These are phyloP conservation scores for Persicaria maculosa DNA, from an alignment of 148 eudicot species.

Conservation along the genomic window DNA sequence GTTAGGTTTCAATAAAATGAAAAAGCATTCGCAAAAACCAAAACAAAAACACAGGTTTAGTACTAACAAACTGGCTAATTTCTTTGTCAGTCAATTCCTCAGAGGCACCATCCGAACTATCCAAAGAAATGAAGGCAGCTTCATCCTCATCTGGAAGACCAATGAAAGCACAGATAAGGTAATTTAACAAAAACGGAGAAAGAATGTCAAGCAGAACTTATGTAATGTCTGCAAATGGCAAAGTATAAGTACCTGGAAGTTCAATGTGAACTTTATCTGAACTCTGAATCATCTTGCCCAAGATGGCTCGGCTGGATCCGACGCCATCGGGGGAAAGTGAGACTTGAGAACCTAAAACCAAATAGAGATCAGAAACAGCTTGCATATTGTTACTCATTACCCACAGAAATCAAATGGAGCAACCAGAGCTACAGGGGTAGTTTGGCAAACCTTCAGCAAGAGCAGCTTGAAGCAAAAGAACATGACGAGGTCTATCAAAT, in stretches of 20 bases:
- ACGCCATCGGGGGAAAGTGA: constrained; percentile 22
- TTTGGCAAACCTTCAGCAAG: constrained; percentile 59
- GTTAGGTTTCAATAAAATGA: not conserved
- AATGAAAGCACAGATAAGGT: not conserved
- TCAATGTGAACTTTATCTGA: constrained; percentile 41
- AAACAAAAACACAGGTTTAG: constrained; percentile 12
- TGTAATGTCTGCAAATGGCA: not conserved
- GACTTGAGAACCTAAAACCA: constrained; percentile 40
- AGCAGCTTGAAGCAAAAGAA: constrained; percentile 60
- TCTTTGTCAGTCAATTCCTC: constrained; percentile 42
- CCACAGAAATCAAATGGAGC: not conserved
- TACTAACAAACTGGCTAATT: constrained; percentile 68
- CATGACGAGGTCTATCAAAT: constrained; percentile 82
- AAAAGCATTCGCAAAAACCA: not conserved
- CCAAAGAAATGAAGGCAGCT: constrained; percentile 53
- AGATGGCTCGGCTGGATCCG: constrained; percentile 30
- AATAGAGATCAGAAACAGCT: not conserved
- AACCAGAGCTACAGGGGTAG: not conserved
- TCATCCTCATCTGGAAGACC: constrained; percentile 47
- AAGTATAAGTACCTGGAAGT: constrained; percentile 50
- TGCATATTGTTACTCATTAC: not conserved
- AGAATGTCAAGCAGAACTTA: not conserved
- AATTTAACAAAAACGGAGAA: not conserved
- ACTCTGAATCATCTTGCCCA: constrained; percentile 33
- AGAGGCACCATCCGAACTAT: constrained; percentile 37